A percentile compares a stretch with the other conserved stretches of the same genome.
Conservation (phyloP, 257 asterid genomes). For the Solanum appendiculatum region DNA sequence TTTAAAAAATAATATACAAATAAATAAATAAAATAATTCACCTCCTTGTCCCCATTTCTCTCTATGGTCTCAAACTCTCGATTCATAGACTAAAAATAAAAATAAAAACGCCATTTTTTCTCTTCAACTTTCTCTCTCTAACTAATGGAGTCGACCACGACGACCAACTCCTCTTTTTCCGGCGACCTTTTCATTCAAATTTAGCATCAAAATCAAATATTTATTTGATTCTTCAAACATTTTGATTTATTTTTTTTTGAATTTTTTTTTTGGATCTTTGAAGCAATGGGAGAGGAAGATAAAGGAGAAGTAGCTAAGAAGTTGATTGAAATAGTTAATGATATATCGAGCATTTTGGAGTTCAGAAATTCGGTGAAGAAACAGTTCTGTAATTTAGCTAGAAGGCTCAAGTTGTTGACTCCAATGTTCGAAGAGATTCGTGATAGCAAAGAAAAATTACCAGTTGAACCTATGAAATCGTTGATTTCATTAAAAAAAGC, state of each 20-base stretch:
- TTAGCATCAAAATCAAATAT: neutral
- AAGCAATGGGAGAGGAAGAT: constrained; percentile 53
- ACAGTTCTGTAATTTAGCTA: constrained; percentile 78
- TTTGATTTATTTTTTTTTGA: too few species aligned
- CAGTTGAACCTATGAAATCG: constrained; percentile 34
- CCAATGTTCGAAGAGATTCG: constrained; percentile 98
- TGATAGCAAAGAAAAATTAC: constrained; percentile 55
- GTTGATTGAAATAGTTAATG: constrained; percentile 48
- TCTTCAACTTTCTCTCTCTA: neutral
- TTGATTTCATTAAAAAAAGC: constrained; percentile 33
- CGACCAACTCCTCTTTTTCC: neutral
- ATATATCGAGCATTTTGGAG: constrained; percentile 64
- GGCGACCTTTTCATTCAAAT: neutral
- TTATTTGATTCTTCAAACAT: neutral
- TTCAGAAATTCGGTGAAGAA: constrained; percentile 59
- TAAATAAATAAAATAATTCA: neutral
- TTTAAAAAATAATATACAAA: neutral
- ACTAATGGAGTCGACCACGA: neutral
- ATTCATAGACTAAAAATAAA: neutral
- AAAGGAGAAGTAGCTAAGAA: constrained; percentile 43
- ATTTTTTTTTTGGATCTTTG: neutral
- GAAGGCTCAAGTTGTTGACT: constrained; percentile 84
- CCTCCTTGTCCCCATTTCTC: neutral
- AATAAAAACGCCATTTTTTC: neutral
- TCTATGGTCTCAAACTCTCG: neutral